These are phyloP conservation scores for Auricularia sp. DNA, from an alignment of 768 basidiomycete genomes.

Conservation along the genomic window DNA sequence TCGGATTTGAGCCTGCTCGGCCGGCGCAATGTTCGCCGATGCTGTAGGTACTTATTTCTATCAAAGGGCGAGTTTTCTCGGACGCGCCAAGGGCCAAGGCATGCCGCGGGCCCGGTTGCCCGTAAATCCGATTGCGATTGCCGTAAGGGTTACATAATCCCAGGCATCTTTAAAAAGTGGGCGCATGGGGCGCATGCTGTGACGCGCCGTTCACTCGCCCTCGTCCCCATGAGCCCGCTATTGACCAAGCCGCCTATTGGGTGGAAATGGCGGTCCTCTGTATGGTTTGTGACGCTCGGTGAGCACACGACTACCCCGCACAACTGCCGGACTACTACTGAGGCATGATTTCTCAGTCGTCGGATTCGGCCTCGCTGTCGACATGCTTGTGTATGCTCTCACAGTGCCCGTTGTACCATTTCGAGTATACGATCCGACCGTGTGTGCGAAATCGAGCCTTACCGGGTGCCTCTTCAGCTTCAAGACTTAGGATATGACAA, in stretches of 20 bases:
- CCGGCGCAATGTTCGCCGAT: too few species aligned
- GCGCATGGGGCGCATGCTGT: too few species aligned
- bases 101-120: too few species aligned
- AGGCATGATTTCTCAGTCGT: constrained; percentile 26
- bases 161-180: too few species aligned
- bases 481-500: constrained; percentile 34
- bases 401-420: constrained; percentile 45
- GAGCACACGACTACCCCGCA: constrained; percentile 5
- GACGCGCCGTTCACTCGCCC: too few species aligned
- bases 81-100: too few species aligned
- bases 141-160: too few species aligned
- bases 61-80: too few species aligned
- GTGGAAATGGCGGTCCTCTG: constrained; percentile 43
- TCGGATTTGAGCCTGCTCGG: too few species aligned
- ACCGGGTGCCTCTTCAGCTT: constrained; percentile 51
- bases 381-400: constrained; percentile 50
- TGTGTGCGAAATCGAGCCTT: not conserved
- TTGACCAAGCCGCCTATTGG: not conserved
- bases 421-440: not conserved
- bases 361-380: constrained; percentile 38
- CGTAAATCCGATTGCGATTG: too few species aligned
- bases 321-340: not conserved
- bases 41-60: too few species aligned
- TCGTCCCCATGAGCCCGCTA: too few species aligned
- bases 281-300: constrained; percentile 44